A percentile compares a stretch with the other conserved stretches of the same genome.
Evolutionary conservation across 441 rosid species (phyloP).

Genomic region (Francoa sonchifolia): DNA sequence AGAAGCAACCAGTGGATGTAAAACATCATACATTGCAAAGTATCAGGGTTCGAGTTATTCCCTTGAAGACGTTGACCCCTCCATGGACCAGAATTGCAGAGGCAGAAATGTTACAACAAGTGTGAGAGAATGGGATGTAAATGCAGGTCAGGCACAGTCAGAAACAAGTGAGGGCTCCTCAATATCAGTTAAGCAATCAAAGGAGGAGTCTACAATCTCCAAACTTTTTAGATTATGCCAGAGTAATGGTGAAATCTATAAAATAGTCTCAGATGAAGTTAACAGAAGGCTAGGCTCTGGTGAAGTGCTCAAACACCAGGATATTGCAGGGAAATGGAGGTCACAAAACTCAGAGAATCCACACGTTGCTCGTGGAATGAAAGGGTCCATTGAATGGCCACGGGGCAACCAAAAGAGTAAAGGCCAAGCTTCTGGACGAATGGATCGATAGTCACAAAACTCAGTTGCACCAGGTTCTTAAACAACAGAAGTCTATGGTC

Average conservation of each 20-base stretch:
- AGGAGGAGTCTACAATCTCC: constrained; percentile 59
- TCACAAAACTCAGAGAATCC: constrained; percentile 63
- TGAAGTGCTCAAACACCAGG: constrained; percentile 46
- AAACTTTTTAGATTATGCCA: constrained; percentile 63
- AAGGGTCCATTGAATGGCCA: constrained; percentile 97
- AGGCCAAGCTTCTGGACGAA: constrained; percentile 87
- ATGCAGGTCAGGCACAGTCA: constrained; percentile 37
- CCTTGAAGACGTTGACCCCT: constrained; percentile 52
- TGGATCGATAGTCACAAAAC: constrained; percentile 78
- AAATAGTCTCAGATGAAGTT: constrained; percentile 45
- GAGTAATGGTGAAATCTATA: constrained; percentile 41
- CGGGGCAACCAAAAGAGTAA: constrained; percentile 68
- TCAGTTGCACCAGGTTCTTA: constrained; percentile 77
- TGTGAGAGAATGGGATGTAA: constrained; percentile 41
- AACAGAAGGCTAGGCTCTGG: constrained; percentile 48
- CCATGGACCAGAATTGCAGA: constrained; percentile 37
- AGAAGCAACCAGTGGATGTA: constrained; percentile 94
- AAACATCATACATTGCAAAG: constrained; percentile 76
- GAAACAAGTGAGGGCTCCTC: constrained; percentile 67
- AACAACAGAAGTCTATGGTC: constrained; percentile 41
- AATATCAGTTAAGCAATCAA: constrained; percentile 34
- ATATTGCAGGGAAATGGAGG: constrained; percentile 62
- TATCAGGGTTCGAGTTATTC: constrained; percentile 88
- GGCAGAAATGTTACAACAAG: constrained; percentile 45
- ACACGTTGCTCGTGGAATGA: constrained; percentile 61